Base-by-base conservation (phyloP, 495 filamentous ascomycete species). In the Jackrogersella multiformis region DNA sequence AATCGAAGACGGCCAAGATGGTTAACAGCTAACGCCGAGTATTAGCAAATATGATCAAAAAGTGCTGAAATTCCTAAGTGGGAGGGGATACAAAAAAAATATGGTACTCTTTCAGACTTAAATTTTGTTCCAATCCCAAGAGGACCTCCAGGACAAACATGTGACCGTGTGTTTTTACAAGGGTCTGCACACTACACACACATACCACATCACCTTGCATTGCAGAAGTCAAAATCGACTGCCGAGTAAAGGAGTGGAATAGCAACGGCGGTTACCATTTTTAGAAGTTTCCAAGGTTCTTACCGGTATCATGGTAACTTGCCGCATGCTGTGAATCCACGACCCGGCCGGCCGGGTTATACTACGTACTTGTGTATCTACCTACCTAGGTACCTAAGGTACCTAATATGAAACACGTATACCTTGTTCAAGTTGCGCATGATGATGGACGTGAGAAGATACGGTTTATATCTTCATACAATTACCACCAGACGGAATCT, bases 121-220 rank as follows among this genome's bases (percentile, higher is more conserved):
- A n/a, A n/a, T n/a, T n/a, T n/a, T 32, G 6, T 49, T 32, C 45
- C 24, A 26, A 13, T 6, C 13, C n/a, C 26, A 49, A 49, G 32
- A 32, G 45, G 20, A 49, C 45, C 45, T 24, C 45, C 26, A 49
- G 24, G 32, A 32, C 26, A 53, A 18, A 18, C 15, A 3, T 49
- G 45, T 32, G 24, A 32, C 26, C 23, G 16, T 32, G 45, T 18
- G 26, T 32, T 4, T 48, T 13, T 49, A 32, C 45, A 49, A 18
- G 45, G 45, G 45, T 32, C 5, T 8, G 5, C 23, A 46, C 26
- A 21, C 20, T 9, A 26, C 15, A 32, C 34, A 3, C 12, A 12
- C 4, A n/a, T 30, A 49, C 45, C 45, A 49, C 45, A 49, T 49
- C 45, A 49, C 45, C 45, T 49, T 18, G 45, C 45, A 49, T 49